phyloP scores from a whole-genome alignment of 208 protist genomes.

The Wallacemonas rigidus region DNA sequence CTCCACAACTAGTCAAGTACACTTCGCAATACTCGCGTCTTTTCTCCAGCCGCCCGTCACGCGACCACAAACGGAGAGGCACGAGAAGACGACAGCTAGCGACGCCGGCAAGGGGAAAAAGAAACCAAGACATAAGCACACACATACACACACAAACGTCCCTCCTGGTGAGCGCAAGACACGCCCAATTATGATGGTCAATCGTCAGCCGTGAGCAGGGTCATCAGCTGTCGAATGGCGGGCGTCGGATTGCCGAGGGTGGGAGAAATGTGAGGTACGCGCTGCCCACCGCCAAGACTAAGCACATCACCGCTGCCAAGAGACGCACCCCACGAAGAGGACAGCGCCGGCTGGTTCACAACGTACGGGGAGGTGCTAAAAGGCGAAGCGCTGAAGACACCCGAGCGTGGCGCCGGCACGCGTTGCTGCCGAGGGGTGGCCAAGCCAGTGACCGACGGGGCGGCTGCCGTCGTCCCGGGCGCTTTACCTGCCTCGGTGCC shows the following conservation, averaged over 20 bases:
- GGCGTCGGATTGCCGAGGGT: neutral
- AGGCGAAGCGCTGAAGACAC: slow-evolving; percentile 2
- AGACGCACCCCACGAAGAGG: neutral
- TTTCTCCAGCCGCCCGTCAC: too few relatives aligned
- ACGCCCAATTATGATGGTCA: neutral
- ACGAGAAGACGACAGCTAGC: too few relatives aligned
- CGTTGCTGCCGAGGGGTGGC: slow-evolving; percentile 1
- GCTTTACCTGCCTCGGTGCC: neutral
- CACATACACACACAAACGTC: too few relatives aligned
- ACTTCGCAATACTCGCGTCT: too few relatives aligned
- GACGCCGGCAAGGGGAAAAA: too few relatives aligned
- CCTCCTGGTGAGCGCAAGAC: too few relatives aligned
- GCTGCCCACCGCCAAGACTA: neutral
- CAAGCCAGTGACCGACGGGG: neutral
- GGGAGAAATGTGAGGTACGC: neutral
- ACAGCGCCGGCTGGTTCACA: neutral
- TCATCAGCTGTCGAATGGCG: slow-evolving; percentile 40
- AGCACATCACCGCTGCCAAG: neutral
- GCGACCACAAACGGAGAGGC: too few relatives aligned
- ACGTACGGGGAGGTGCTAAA: slow-evolving; percentile 17
- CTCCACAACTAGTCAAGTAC: too few relatives aligned
- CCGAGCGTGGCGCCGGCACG: slow-evolving; percentile 1
- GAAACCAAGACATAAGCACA: too few relatives aligned
- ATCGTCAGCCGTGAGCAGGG: slow-evolving; percentile 35
- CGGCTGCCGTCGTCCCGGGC: neutral